Base-by-base conservation (phyloP, 257 asterid species). In the Solanum clarkiae region DNA sequence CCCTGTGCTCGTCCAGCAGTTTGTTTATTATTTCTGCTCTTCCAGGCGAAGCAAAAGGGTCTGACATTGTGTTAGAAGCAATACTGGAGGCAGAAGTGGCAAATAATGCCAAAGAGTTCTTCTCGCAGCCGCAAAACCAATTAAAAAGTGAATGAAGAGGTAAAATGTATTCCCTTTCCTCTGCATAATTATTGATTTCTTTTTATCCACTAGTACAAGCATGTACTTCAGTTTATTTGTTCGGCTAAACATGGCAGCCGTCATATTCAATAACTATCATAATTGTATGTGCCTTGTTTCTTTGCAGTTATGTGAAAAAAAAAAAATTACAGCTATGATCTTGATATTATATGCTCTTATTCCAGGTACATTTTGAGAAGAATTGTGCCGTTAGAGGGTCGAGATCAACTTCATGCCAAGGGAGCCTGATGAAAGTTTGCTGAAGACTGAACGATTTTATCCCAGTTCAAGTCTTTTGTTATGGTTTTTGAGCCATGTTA, bases 1-100 rank as follows among this genome's bases (percentile, higher is more conserved):
- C 63, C 22, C 3, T 51, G 45, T 77, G 82, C 42, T 3, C 63
- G 16, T 51, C 26, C 47, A 24, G 2, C 45, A 22, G 47, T 77
- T 77, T 24, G 82, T 49, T 74, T 47, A 47, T 7, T 77, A 24
- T 10, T 84, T 84, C 45, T 32, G 36, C 5, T 65, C 75, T 29
- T 24, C 56, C 63, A 93, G 98, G 86, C 84, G 93, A 89, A 36
- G 68, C 89, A 40, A 87, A 68, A 86, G 98, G 98, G 84, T 95
- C 97, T 9, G 98, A 96, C 87, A 81, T 96, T 80, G 85, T 96
- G 85, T 88, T 96, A 90, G 98, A 93, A 90, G 98, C 99, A 16
- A 86, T 96, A 44, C 81, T 95, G 60, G 98, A 96, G 93, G 97
- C 93, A 85, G 95, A 93, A 68, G 97, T 96, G 85, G 99, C 99